Percentiles rank a stretch among this genome's conserved stretches.
Evolutionary conservation across 257 asterid genomes (phyloP).

Genomic region (Solanum appendiculatum): DNA sequence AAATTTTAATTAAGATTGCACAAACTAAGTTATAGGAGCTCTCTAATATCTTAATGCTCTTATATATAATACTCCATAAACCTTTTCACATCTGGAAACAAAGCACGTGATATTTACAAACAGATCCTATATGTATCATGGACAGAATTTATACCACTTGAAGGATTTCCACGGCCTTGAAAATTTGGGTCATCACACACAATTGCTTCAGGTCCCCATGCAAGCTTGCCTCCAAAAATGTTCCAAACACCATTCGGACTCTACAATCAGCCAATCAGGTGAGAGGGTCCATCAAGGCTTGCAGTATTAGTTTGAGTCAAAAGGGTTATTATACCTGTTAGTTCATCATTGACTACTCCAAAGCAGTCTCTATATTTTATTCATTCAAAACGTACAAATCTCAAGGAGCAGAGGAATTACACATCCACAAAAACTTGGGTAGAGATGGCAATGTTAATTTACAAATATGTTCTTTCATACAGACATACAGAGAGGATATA

Average conservation of each 20-base stretch:
- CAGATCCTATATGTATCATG: not conserved
- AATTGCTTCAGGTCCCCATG: slow-evolving; percentile 37
- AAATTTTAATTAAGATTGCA: not conserved
- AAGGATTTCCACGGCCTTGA: slow-evolving; percentile 38
- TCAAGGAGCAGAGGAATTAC: not conserved
- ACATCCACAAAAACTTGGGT: not conserved
- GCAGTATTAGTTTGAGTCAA: not conserved
- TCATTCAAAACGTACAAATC: not conserved
- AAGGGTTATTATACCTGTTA: not conserved
- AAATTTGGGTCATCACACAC: slow-evolving; percentile 44
- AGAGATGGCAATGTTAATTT: not conserved
- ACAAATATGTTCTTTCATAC: not conserved
- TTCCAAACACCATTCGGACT: slow-evolving; percentile 38
- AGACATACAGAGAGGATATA: not conserved
- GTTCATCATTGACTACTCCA: not conserved
- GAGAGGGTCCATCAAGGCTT: not conserved
- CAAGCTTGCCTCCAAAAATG: slow-evolving; percentile 38
- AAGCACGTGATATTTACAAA: not conserved
- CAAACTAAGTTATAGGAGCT: not conserved
- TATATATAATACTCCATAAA: not conserved
- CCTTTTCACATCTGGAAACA: not conserved
- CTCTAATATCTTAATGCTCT: not conserved
- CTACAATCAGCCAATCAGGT: slow-evolving; percentile 7
- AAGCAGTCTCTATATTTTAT: not conserved
- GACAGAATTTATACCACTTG: slow-evolving; percentile 22